phyloP scores from a whole-genome alignment of 208 protist species.

The Crithidia sp. region DNA sequence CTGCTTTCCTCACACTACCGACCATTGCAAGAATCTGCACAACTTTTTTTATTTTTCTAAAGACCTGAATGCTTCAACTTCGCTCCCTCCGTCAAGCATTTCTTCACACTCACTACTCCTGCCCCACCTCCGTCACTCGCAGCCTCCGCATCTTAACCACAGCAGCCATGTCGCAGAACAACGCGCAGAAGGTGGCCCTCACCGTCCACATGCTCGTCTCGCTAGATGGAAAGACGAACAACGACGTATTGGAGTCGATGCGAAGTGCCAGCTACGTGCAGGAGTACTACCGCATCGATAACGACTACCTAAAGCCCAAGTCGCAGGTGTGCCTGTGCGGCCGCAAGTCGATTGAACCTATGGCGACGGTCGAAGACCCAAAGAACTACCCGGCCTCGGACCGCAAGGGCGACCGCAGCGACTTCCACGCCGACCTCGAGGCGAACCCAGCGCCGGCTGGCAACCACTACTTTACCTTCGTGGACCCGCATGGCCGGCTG shows the following conservation, averaged over 20 bases:
- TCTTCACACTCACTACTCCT: too few relatives aligned
- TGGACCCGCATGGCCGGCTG: slow-evolving; percentile 30
- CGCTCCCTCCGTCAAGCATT: too few relatives aligned
- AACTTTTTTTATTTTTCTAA: too few relatives aligned
- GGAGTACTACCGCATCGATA: slow-evolving; percentile 24
- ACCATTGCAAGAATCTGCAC: too few relatives aligned
- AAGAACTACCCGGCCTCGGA: slow-evolving; percentile 14
- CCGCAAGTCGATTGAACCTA: slow-evolving; percentile 19
- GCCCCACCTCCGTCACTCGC: too few relatives aligned
- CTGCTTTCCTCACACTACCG: too few relatives aligned
- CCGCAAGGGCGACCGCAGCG: slow-evolving; percentile 14
- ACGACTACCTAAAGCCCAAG: slow-evolving; percentile 11
- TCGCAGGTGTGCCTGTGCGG: slow-evolving; percentile 23
- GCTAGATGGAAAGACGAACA: slow-evolving; percentile 28
- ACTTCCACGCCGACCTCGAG: slow-evolving; percentile 25
- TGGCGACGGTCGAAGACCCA: background rate
- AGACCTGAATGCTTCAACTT: too few relatives aligned
- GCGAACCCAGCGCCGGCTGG: slow-evolving; percentile 9
- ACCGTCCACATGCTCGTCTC: slow-evolving; percentile 22
- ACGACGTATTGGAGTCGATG: slow-evolving; percentile 1
- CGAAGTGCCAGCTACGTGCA: background rate
- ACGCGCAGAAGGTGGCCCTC: slow-evolving; percentile 4
- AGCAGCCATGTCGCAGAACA: slow-evolving; percentile 1
- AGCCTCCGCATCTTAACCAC: background rate
- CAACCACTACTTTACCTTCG: slow-evolving; percentile 24